Base-by-base conservation (phyloP, 1,284 basidiomycete genomes). In the Malassezia equina region DNA sequence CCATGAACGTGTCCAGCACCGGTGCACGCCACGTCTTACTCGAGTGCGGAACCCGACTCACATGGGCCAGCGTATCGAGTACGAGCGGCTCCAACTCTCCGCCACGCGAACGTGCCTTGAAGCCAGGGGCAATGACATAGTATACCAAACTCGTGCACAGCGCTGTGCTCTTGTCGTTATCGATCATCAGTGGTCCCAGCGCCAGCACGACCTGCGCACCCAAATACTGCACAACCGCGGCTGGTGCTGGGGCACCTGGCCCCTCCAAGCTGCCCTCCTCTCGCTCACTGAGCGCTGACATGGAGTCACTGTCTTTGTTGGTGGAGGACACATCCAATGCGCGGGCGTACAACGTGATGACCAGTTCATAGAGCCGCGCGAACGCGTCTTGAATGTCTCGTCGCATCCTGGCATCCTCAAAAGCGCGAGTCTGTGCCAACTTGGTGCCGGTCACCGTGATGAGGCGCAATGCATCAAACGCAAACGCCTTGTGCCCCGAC, bases 351-450 rank as follows among this genome's bases (percentile, higher is more conserved):
- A 88, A 81, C 2, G 81, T 76, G 6, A 90, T 81, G 47, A 84
- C 86, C 2, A 83, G 79, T 65, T 99, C 94, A 8, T 90, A 79
- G 0, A 96, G 80, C 74, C 88, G 91, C 36, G 83, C 81, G 66
- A 86, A 91, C 0, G 81, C 84, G 57, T 98, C 93, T 81, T 93
- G 90, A 15, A 96, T 77, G 58, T 98, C 93, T 66, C 89, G 86
- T n/a, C 86, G 82, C 51, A 90, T 78, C 19, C 87, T 81, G 17
- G 84, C 81, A 75, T 98, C 93, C 58, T 96, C 93, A 71, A 93
- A 80, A 0, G 88, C 86, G 3, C 89, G 91, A 1, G 65, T 65
- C 66, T 88, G 86, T 2, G 86, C 83, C 13, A 96, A 80, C 71
- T 89, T 93, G 59, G 19, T 27, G 0, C 85, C 84, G 15, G 95